phyloP scores from a whole-genome alignment of 2,329 filamentous ascomycete genomes.

The Moelleriella libera region DNA sequence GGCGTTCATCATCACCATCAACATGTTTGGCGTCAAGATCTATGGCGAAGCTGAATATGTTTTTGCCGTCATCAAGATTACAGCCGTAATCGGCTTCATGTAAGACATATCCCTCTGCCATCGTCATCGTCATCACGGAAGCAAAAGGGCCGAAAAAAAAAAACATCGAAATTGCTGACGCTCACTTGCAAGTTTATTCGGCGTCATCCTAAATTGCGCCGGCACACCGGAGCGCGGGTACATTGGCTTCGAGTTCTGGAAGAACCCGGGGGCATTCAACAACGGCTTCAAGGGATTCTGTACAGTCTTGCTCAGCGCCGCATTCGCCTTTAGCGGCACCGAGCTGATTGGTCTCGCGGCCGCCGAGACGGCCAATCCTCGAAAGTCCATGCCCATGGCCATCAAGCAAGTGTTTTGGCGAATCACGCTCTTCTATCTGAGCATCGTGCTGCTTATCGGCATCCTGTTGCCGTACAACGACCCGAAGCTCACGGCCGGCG shows the following conservation, averaged over 20 bases:
- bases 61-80: constrained; percentile 74
- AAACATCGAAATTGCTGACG: too few species aligned
- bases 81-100: constrained; percentile 81
- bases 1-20: constrained; percentile 61
- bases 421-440: constrained; percentile 10
- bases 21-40: constrained; percentile 75
- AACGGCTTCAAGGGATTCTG: constrained; percentile 12
- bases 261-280: constrained; percentile 8
- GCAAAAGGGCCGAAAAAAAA: too few species aligned
- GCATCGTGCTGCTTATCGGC: constrained; percentile 10
- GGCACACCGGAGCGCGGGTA: constrained; percentile 8
- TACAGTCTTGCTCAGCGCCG: constrained; percentile 8
- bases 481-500: constrained; percentile 6
- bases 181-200: constrained; percentile 5
- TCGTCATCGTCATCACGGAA: too few species aligned
- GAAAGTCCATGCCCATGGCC: constrained; percentile 11
- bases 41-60: constrained; percentile 85
- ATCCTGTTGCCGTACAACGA: constrained; percentile 9
- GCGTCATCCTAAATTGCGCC: constrained; percentile 9
- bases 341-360: constrained; percentile 12
- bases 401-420: constrained; percentile 11
- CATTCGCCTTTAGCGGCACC: constrained; percentile 10
- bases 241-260: constrained; percentile 9
- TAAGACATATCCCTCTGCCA: constrained; percentile 23
- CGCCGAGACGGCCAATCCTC: constrained; percentile 10